phyloP scores from a whole-genome alignment of 768 basidiomycete genomes.

The Serpula lacrymans region DNA sequence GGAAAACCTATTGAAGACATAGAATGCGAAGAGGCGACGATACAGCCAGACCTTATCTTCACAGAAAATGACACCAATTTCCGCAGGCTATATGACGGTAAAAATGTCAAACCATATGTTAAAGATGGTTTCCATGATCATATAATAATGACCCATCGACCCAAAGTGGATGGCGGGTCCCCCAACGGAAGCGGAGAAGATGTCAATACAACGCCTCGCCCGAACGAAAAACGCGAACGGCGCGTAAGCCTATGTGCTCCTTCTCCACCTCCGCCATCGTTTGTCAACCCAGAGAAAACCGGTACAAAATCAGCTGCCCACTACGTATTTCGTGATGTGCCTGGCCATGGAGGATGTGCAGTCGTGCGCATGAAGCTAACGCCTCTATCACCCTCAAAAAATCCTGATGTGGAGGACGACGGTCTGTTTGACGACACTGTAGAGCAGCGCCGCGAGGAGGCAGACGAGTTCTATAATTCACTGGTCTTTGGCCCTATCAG shows the following conservation, averaged over 20 bases:
- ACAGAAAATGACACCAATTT: constrained; percentile 99
- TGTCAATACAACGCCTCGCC: background rate
- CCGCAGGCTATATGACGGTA: constrained; percentile 81
- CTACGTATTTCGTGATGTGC: constrained; percentile 83
- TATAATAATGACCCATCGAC: constrained; percentile 84
- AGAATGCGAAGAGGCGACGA: constrained; percentile 54
- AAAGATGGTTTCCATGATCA: constrained; percentile 99
- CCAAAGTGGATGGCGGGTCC: constrained; percentile 26
- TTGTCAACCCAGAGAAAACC: constrained; percentile 79
- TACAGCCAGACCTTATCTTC: constrained; percentile 82
- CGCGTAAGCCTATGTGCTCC: background rate
- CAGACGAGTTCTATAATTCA: constrained; percentile 90
- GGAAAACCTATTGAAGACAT: constrained; percentile 63
- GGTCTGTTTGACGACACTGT: constrained; percentile 82
- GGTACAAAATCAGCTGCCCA: constrained; percentile 96
- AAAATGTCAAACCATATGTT: constrained; percentile 78
- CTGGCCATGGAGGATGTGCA: constrained; percentile 88
- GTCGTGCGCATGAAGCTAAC: constrained; percentile 95
- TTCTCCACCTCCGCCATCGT: constrained; percentile 25
- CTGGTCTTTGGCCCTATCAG: constrained; percentile 81
- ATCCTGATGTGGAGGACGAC: constrained; percentile 84
- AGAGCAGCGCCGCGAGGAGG: constrained; percentile 88
- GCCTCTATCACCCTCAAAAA: constrained; percentile 65
- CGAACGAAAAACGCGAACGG: too few species aligned
- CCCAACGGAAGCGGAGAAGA: constrained; percentile 2